Evolutionary conservation across 345 rosid species (phyloP), one percentile per base, ranked within the genome.

Genomic region (Ricinus communis): DNA sequence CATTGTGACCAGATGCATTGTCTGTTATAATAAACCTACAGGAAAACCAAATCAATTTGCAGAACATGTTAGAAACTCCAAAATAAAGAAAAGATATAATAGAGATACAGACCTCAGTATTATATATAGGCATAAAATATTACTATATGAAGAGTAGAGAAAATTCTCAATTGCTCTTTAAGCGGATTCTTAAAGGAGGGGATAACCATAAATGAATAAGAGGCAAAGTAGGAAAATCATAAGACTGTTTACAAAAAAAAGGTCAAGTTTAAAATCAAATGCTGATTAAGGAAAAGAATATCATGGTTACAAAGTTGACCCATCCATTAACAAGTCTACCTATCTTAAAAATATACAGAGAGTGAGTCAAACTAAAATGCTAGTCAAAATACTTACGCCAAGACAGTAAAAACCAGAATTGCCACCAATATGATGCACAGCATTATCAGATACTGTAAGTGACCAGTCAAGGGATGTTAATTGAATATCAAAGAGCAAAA

Each of bases 11-110:
- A 0, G 98, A 94, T 61, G 91, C 97, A 54, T 87, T 85, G 77
- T 94, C 91, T 46, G 97, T 91, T 53, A 94, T 75, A 51, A 94
- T 88, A 82, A 94, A 94, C 87, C 98, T 94, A 75, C 71, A 79
- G 73, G 55, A 73, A 4, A 68, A 49, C 46, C 61, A 43, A 70
- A 52, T n/a, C 24, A 43, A 62, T 27, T 31, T 22, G 49, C 49
- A 55, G 22, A 4, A 38, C 36, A 16, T 43, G n/a, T 16, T 27
- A 38, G 38, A 36, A n/a, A 18, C 12, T 19, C 33, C 65, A 64
- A 52, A 16, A 31, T 54, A 19, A 62, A 14, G 31, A 72, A 59
- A n/a, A n/a, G n/a, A n/a, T n/a, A n/a, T n/a, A n/a, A n/a, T n/a
- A 47, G 15, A 47, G 14, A 27, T 30, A 33, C 58, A 62, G 27